Conservation (phyloP, 495 filamentous ascomycete genomes). For the Penicillium ucsense region DNA sequence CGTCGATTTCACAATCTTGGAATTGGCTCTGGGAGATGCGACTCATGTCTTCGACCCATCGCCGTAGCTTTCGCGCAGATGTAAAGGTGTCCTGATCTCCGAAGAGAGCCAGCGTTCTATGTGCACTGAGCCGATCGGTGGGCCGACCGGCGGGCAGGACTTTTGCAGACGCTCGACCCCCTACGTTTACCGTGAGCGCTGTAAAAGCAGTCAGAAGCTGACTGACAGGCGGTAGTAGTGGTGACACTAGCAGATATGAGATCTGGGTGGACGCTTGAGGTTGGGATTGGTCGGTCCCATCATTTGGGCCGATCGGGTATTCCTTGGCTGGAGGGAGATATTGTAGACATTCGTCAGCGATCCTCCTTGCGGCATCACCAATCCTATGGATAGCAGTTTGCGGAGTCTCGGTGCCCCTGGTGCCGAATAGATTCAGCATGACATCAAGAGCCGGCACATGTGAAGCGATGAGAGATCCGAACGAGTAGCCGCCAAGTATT, state of each 20-base stretch:
- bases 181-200: conserved; percentile 22
- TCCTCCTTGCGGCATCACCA: conserved; percentile 50
- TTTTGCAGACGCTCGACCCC: conserved; percentile 11
- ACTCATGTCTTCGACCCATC: conserved; percentile 57
- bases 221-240: conserved; percentile 56
- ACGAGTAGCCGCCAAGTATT: conserved; percentile 80
- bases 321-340: conserved; percentile 14
- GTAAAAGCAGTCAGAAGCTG: conserved; percentile 48
- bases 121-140: conserved; percentile 45
- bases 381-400: conserved; percentile 55
- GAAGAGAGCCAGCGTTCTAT: conserved; percentile 63
- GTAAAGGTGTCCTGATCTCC: conserved; percentile 70
- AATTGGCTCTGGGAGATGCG: conserved; percentile 32
- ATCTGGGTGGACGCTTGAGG: conserved; percentile 21
- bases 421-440: conserved; percentile 50
- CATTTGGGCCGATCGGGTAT: not conserved
- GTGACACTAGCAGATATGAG: conserved; percentile 74
- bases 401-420: conserved; percentile 18
- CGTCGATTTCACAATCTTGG: conserved; percentile 46
- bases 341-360: conserved; percentile 46
- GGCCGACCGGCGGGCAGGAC: conserved; percentile 27
- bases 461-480: conserved; percentile 72
- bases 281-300: not conserved
- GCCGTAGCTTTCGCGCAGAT: conserved; percentile 51
- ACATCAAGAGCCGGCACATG: conserved; percentile 53